Conservation (phyloP, 352 stramenopile genomes). For the Saprolegnia diclina region DNA sequence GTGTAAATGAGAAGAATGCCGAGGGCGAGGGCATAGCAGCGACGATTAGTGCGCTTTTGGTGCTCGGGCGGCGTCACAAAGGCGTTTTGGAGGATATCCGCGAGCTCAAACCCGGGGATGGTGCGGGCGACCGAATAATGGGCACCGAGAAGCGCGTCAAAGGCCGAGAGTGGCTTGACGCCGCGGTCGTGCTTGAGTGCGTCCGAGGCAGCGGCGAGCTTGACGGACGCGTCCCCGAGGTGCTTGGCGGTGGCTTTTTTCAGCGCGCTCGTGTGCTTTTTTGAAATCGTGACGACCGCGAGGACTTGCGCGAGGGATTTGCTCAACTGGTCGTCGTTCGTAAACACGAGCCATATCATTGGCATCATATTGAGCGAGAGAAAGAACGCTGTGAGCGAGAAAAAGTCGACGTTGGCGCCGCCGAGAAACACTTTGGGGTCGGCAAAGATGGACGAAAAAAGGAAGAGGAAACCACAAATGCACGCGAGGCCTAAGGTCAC, state of each 20-base stretch:
- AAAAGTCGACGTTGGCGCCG: constrained; percentile 65
- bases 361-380: constrained; percentile 85
- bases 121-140: constrained; percentile 76
- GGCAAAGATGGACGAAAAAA: constrained; percentile 74
- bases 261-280: constrained; percentile 57
- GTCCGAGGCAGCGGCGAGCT: constrained; percentile 52
- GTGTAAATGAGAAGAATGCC: constrained; percentile 50
- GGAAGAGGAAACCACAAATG: constrained; percentile 61
- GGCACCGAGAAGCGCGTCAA: constrained; percentile 66
- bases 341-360: constrained; percentile 88
- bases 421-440: constrained; percentile 67
- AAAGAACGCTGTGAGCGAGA: constrained; percentile 70
- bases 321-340: constrained; percentile 79
- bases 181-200: constrained; percentile 23
- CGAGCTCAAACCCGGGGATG: constrained; percentile 59
- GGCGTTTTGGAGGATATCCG: constrained; percentile 71
- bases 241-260: constrained; percentile 83
- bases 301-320: constrained; percentile 79
- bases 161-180: constrained; percentile 56
- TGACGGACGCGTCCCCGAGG: constrained; percentile 64
- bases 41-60: constrained; percentile 37
- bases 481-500: constrained; percentile 48
- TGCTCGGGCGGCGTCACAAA: constrained; percentile 53
- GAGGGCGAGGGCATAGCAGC: constrained; percentile 47
- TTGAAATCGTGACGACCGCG: constrained; percentile 60